Percentiles rank a stretch among this genome's conserved stretches.
These are phyloP conservation scores for Vitis amurensis DNA, from an alignment of 164 flowering plant genomes.

Conservation along the genomic window DNA sequence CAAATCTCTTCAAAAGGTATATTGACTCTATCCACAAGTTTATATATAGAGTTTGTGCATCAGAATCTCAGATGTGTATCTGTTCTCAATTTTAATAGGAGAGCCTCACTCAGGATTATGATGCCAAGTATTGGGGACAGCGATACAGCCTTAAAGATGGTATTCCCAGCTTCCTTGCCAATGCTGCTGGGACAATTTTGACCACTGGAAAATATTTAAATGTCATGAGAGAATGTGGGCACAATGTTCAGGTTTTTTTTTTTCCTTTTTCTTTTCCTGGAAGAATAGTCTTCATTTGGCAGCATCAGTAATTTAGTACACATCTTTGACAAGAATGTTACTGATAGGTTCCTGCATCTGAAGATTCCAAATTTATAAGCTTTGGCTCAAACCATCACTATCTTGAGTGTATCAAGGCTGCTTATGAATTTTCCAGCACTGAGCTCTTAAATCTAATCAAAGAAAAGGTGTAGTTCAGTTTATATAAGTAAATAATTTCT, in stretches of 20 bases:
- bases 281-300: background rate
- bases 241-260: constrained; percentile 82
- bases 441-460: constrained; percentile 88
- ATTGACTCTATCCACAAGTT: background rate
- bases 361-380: constrained; percentile 70
- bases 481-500: constrained; percentile 4
- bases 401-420: constrained; percentile 85
- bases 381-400: constrained; percentile 90
- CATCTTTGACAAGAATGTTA: constrained; percentile 21
- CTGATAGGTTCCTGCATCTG: constrained; percentile 74
- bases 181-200: constrained; percentile 82
- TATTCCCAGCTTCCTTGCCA: constrained; percentile 91
- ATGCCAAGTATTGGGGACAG: constrained; percentile 92
- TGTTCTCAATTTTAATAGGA: constrained; percentile 48
- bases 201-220: constrained; percentile 98
- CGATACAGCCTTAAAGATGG: constrained; percentile 93
- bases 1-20: constrained; percentile 88
- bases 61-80: constrained; percentile 10
- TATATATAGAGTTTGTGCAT: background rate
- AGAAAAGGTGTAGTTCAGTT: constrained; percentile 63
- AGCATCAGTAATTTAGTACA: background rate
- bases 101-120: constrained; percentile 88
- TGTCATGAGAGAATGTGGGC: constrained; percentile 99
- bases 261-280: background rate
- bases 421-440: constrained; percentile 89